Evolutionary conservation across 306 rosid species (phyloP).

Genomic region (Sophora flavescens): DNA sequence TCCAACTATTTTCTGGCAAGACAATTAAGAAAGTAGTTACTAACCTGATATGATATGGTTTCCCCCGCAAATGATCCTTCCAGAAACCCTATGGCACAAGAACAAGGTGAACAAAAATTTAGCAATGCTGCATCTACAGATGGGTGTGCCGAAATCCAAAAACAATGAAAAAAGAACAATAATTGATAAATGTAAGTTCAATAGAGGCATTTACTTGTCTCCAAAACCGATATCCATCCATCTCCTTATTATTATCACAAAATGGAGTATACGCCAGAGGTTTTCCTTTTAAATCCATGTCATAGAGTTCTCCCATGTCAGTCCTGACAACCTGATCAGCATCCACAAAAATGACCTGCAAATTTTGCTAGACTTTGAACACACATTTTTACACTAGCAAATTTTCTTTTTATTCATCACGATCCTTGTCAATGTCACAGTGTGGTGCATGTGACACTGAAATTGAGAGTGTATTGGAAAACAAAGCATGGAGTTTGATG

Average conservation of each 20-base stretch:
- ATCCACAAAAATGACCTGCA: constrained; percentile 97
- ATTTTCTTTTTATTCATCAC: neutral
- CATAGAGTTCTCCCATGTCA: constrained; percentile 99
- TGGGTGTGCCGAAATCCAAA: constrained; percentile 25
- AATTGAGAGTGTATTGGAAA: constrained; percentile 43
- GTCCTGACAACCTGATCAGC: constrained; percentile 96
- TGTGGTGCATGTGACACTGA: neutral
- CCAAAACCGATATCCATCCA: constrained; percentile 99
- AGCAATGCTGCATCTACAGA: constrained; percentile 34
- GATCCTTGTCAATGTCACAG: constrained; percentile 15
- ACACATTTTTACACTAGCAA: neutral
- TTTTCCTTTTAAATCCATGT: constrained; percentile 94
- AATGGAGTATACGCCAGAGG: constrained; percentile 98
- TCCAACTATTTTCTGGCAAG: constrained; percentile 33
- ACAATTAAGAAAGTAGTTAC: constrained; percentile 34
- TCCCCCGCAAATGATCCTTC: constrained; percentile 97
- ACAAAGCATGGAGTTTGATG: constrained; percentile 14
- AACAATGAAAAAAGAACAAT: constrained; percentile 4
- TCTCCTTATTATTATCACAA: constrained; percentile 96
- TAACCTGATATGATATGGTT: constrained; percentile 92
- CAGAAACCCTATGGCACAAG: constrained; percentile 83
- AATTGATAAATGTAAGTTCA: constrained; percentile 34
- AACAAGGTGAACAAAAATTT: constrained; percentile 36
- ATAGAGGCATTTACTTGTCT: constrained; percentile 75
- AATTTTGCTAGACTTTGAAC: constrained; percentile 47